phyloP scores from a whole-genome alignment of 2,329 filamentous ascomycete species.

The Trichoderma cornu-damae region DNA sequence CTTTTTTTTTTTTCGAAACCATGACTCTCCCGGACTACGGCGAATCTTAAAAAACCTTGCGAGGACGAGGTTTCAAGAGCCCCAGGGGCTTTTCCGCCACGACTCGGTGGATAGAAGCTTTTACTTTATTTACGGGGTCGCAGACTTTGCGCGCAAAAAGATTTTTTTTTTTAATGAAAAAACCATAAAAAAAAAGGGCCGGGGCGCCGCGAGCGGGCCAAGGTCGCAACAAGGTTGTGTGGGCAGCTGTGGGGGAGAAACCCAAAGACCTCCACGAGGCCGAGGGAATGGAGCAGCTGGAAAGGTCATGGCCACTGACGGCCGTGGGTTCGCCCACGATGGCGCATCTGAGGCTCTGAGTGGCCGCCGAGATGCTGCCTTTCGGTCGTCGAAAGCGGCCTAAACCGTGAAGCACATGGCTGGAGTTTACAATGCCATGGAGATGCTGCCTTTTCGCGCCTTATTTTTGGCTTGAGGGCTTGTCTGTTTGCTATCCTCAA shows the following conservation, averaged over 20 bases:
- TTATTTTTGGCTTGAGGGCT: neutral
- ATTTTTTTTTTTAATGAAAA: too few species aligned
- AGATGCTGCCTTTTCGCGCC: slow-evolving; percentile 10
- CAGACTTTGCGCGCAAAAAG: neutral
- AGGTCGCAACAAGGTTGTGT: slow-evolving; percentile 7
- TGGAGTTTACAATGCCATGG: neutral
- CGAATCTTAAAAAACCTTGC: too few species aligned
- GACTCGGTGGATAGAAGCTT: neutral
- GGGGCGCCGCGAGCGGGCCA: neutral
- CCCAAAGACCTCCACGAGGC: neutral
- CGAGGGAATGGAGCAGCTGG: slow-evolving; percentile 15
- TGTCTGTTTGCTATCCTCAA: neutral
- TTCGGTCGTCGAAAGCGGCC: slow-evolving; percentile 21
- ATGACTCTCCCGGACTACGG: neutral
- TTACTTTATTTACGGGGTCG: slow-evolving; percentile 11
- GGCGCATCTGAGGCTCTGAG: slow-evolving; percentile 17
- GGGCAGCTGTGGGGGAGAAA: slow-evolving; percentile 9
- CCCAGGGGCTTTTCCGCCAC: slow-evolving; percentile 5
- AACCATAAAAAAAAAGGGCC: too few species aligned
- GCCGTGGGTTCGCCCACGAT: slow-evolving; percentile 22
- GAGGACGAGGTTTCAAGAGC: too few species aligned
- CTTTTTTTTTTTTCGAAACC: too few species aligned
- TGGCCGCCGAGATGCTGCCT: slow-evolving; percentile 17
- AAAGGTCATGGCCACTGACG: slow-evolving; percentile 15
- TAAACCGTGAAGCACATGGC: slow-evolving; percentile 16